phyloP scores from a whole-genome alignment of 164 flowering plant genomes.

The Piper betle region DNA sequence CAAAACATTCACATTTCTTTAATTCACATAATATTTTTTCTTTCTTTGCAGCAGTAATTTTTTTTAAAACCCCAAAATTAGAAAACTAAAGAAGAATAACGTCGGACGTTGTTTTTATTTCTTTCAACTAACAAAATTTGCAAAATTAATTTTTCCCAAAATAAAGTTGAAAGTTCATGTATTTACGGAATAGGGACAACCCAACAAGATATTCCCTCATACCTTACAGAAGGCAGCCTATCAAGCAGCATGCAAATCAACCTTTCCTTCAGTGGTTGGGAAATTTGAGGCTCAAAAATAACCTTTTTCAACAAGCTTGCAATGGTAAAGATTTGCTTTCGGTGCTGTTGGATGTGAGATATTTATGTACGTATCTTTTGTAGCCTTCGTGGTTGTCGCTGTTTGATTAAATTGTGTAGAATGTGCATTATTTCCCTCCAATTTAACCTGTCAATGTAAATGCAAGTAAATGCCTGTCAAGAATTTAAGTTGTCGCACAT shows the following conservation, averaged over 20 bases:
- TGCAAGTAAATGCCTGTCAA: not conserved
- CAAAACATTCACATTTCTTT: too few species aligned
- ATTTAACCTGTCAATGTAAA: not conserved
- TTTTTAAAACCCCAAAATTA: too few species aligned
- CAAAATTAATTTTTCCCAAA: too few species aligned
- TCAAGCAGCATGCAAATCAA: constrained; percentile 40
- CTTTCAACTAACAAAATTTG: too few species aligned
- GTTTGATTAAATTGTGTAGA: not conserved
- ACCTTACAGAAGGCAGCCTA: constrained; percentile 69
- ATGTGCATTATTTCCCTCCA: not conserved
- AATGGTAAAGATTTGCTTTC: not conserved
- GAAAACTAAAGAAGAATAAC: too few species aligned
- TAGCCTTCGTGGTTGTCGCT: not conserved
- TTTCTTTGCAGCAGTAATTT: too few species aligned
- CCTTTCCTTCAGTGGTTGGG: constrained; percentile 41
- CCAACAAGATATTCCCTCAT: constrained; percentile 56
- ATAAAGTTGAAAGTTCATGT: too few species aligned
- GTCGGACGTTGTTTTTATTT: too few species aligned
- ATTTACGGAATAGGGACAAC: too few species aligned
- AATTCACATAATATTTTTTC: too few species aligned
- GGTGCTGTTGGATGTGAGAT: not conserved
- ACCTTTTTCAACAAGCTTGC: constrained; percentile 17
- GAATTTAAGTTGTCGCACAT: too few species aligned
- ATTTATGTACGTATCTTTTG: not conserved
- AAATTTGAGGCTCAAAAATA: constrained; percentile 31